Base-by-base conservation (phyloP, 169 alveolate genomes). In the Plasmodium inui region DNA sequence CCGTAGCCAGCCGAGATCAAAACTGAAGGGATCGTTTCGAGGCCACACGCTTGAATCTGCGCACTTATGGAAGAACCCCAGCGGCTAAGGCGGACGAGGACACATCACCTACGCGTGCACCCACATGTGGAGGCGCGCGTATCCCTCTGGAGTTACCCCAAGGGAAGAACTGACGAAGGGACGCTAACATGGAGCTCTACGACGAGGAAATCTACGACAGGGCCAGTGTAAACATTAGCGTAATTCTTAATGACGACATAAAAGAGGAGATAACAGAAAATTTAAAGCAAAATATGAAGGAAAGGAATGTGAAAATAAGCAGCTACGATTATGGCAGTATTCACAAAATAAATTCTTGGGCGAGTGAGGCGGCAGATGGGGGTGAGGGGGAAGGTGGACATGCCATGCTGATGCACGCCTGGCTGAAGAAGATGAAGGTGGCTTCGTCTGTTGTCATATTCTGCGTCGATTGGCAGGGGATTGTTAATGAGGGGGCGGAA, bases 391-490 rank as follows among this genome's bases (percentile, higher is more conserved):
- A 7, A 26, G 28, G 50, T 61, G 34, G 70, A 19, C 34, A 28
- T 30, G 22, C 34, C 53, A 70, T 34, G 34, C 32, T 88, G 70
- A 39, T 78, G 73, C 32, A 55, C 41, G 9, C 19, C 0, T 88
- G 94, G 94, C 50, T 88, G 82, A 78, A 79, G 79, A 88, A 88
- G 74, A 79, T 88, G 71, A 88, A 88, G 82, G 72, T 39, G 1
- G 55, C 57, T 12, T 39, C 94, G 71, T 88, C 94, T 9, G 94
- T 80, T 88, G 82, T 88, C 32, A 61, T 88, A 78, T 88, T 88
- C 61, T 88, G 94, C 82, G 82, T 88, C 34, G 89, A 88, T 28
- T 88, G 94, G 94, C 94, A 88, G 50, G 72, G 82, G 19, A 88
- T 88, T 34, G 71, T 32, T 61, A 78, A 70, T 88, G 83, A 57